Conservation (phyloP, 164 flowering plant species). For the Vitis amurensis region DNA sequence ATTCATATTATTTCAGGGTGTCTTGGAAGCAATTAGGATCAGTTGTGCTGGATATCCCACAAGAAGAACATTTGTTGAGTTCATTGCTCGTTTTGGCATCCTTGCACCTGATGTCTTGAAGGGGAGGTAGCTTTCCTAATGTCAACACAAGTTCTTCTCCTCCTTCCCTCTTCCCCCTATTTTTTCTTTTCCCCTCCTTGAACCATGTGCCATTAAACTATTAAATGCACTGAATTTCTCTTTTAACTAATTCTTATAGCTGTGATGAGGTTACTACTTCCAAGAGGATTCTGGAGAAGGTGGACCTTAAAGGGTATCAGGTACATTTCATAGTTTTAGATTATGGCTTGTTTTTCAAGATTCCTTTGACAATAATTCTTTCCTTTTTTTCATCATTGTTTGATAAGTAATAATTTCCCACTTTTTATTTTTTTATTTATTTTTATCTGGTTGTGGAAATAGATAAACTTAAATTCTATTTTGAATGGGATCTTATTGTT, state of each 20-base stretch:
- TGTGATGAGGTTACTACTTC: slow-evolving; percentile 39
- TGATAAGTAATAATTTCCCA: background rate
- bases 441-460: background rate
- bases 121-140: slow-evolving; percentile 32
- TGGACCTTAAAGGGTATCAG: slow-evolving; percentile 47
- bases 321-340: slow-evolving; percentile 15
- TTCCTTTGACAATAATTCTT: background rate
- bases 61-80: slow-evolving; percentile 46
- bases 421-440: background rate
- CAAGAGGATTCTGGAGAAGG: slow-evolving; percentile 40
- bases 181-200: background rate
- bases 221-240: background rate
- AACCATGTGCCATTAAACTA: no score
- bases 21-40: slow-evolving; percentile 65
- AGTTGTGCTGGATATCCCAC: slow-evolving; percentile 72
- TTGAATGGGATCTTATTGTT: no score
- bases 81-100: slow-evolving; percentile 41
- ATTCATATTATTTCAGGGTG: slow-evolving; percentile 37
- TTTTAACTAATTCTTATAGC: slow-evolving; percentile 18
- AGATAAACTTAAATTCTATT: background rate
- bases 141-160: background rate
- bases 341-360: background rate
- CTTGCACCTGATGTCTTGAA: slow-evolving; percentile 40
- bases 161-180: background rate
- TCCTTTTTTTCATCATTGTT: background rate